phyloP scores from a whole-genome alignment of 2,329 filamentous ascomycete species.

The Diaporthe sp. region DNA sequence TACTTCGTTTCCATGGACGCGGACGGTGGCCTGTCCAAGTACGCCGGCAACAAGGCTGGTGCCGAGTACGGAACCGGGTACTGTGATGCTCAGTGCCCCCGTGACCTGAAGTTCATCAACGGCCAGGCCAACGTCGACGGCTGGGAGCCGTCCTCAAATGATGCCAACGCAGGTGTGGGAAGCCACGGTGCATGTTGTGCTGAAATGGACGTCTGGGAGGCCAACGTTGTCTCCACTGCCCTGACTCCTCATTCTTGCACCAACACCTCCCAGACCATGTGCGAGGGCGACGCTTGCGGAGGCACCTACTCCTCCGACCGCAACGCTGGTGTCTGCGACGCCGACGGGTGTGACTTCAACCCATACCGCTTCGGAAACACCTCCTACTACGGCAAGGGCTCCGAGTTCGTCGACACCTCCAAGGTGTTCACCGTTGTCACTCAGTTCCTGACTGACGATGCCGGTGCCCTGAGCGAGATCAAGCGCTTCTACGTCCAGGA shows the following conservation, averaged over 20 bases:
- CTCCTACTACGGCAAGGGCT: constrained; percentile 71
- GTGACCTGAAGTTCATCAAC: constrained; percentile 71
- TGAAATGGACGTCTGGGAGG: constrained; percentile 75
- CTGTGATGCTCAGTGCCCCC: constrained; percentile 68
- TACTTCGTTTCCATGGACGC: constrained; percentile 76
- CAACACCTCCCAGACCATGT: constrained; percentile 63
- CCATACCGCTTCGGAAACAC: constrained; percentile 75
- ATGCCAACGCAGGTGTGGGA: constrained; percentile 68
- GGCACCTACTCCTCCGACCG: constrained; percentile 67
- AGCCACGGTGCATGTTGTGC: constrained; percentile 69
- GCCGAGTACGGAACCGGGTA: constrained; percentile 74
- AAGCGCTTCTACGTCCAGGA: constrained; percentile 76
- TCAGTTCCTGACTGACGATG: constrained; percentile 67
- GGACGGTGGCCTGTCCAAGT: constrained; percentile 68
- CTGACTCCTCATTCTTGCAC: constrained; percentile 77
- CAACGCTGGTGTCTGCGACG: constrained; percentile 75
- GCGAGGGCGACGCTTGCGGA: constrained; percentile 65
- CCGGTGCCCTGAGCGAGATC: constrained; percentile 71
- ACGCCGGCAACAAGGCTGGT: constrained; percentile 64
- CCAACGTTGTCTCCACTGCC: constrained; percentile 75
- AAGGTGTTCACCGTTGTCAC: constrained; percentile 76
- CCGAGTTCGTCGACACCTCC: constrained; percentile 70
- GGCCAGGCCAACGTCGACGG: constrained; percentile 69
- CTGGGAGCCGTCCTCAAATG: constrained; percentile 65
- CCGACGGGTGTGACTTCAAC: constrained; percentile 81